Evolutionary conservation across 345 rosid genomes (phyloP).

Genomic region (Toxicodendron radicans): DNA sequence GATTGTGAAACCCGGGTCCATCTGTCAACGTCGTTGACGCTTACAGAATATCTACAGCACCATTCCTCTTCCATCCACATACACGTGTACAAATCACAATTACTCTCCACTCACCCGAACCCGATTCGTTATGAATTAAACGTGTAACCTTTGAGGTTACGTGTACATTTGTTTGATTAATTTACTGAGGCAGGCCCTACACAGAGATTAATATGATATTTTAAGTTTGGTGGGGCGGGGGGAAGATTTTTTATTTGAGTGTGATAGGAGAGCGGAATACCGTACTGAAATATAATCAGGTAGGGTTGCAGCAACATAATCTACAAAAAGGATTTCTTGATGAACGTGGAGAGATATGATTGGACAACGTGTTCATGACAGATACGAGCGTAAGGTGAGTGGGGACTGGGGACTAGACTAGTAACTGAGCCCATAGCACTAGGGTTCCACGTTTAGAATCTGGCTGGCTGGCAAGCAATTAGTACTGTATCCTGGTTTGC

Average conservation of each 20-base stretch:
- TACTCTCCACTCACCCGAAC: not conserved
- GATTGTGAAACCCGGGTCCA: slow-evolving; percentile 21
- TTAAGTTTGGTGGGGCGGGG: not conserved
- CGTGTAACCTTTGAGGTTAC: too few relatives aligned
- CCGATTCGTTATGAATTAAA: not conserved
- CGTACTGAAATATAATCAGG: not conserved
- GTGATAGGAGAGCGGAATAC: not conserved
- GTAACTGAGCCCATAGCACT: not conserved
- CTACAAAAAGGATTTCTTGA: slow-evolving; percentile 1
- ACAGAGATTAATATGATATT: not conserved
- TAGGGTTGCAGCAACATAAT: not conserved
- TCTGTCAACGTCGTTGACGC: slow-evolving; percentile 18
- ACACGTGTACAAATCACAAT: slow-evolving; percentile 24
- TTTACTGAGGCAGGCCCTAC: not conserved
- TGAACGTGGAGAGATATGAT: slow-evolving; percentile 17
- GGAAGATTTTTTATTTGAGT: not conserved
- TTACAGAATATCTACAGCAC: not conserved
- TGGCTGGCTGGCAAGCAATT: slow-evolving; percentile 28
- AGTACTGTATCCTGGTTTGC: slow-evolving; percentile 16
- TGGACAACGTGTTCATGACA: slow-evolving; percentile 21
- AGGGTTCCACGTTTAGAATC: slow-evolving; percentile 25
- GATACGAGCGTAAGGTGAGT: slow-evolving; percentile 17
- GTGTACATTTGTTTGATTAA: too few relatives aligned
- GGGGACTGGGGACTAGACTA: slow-evolving; percentile 13
- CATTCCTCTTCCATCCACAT: not conserved